Evolutionary conservation across 2,329 filamentous ascomycete species (phyloP), one percentile per base, ranked within the genome.

Genomic region (Fusarium caatingaense): DNA sequence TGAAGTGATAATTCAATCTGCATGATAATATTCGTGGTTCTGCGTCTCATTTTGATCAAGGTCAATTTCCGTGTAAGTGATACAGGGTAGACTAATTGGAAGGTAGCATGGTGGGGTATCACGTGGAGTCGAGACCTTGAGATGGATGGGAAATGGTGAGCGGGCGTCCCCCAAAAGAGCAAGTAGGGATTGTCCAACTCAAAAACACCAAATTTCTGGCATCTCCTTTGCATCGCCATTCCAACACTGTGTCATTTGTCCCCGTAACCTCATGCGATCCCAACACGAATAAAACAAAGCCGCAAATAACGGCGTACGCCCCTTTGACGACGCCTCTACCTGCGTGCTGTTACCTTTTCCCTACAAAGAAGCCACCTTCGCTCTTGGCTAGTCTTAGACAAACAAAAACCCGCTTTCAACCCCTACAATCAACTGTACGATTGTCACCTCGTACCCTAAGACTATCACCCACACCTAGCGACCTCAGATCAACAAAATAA

Each of bases 201-300:
- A 56, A 69, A 69, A 69, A 55, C 68, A 69, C 57, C 68, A 72
- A 69, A 71, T 57, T 72, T 58, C 68, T 66, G 48, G 68, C 59
- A 61, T 65, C 68, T 55, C 34, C 50, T 71, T 65, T 56, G 37
- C 68, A 71, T 71, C 68, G 23, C 51, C 60, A 45, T 66, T 53
- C 45, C 49, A 56, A 44, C 68, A 41, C 27, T 18, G 18, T 25
- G 27, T 66, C 27, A 32, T 50, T 55, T 62, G 21, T 56, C 15
- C n/a, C 16, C 53, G 47, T 28, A n/a, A 23, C 40, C 56, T 58
- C 23, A 69, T 71, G 64, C 68, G 60, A 65, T 42, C 53, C 44
- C 44, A 45, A 37, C 10, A 42, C 18, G 34, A 45, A n/a, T 58
- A 45, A 57, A 10, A 56, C 20, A 13, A 47, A 51, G 27, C 42